Base-by-base conservation (phyloP, 2,329 filamentous ascomycete species). In the Polychaeton citri region DNA sequence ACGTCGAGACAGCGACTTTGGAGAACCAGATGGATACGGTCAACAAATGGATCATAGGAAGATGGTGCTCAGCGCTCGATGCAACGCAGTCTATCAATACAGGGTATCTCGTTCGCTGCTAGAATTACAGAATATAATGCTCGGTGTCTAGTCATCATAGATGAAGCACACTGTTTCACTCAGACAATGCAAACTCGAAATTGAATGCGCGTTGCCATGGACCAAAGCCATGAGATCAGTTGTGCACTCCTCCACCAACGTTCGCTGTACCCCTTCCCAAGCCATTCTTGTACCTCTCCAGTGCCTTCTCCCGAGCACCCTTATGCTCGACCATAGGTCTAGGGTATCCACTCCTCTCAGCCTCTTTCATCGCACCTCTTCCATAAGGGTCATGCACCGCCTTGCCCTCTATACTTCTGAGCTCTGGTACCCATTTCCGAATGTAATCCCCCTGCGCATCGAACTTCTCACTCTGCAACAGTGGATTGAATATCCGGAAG, bases 401-500 rank as follows among this genome's bases (percentile, higher is more conserved):
- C 43, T 76, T 78, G 0, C 73, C 77, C 47, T 71, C 53, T 2
- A 88, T 58, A 0, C 58, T 68, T 18, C 60, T 66, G 41, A 94
- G 61, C 60, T 94, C 86, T 0, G 77, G 77, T 6, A 94, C 66
- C 85, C 85, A 94, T 40, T 74, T 74, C 24, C 81, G 69, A 38
- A 94, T 92, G 54, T 88, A 94, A 12, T 75, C 73, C 0, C 85
- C 87, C 0, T 79, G 65, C 0, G 71, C 64, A 52, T 94, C 86
- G 48, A 92, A 93, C 58, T 81, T 87, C 65, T 90, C 82, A 47
- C 80, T 84, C 63, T 94, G 86, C 13, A 83, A 61, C 31, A 85
- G 55, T 0, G 86, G 86, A 49, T 92, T 94, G 60, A 94, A 94
- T 35, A 94, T 81, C 5, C 85, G 71, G 44, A 94, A 94, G 54